Base-by-base conservation (phyloP, 2,329 filamentous ascomycete genomes). In the Botrytis fabae region DNA sequence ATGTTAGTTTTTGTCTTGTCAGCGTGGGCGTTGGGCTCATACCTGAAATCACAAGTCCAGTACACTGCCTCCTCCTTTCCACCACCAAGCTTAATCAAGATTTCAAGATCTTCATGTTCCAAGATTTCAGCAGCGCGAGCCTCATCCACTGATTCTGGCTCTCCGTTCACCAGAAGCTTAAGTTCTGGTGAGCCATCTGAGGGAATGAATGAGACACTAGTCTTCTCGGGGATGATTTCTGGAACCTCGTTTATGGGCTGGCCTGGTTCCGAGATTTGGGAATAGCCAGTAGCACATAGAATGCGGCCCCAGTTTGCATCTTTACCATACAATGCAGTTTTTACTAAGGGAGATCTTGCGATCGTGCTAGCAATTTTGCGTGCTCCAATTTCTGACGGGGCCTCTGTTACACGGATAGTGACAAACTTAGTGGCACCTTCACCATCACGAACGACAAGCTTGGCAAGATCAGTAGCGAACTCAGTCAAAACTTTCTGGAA, bases 231-330 rank as follows among this genome's bases (percentile, higher is more conserved):
- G 0, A 88, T 83, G 70, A 96, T 88, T 63, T 89, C 88, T 1
- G 86, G 84, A 1, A 92, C 89, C 1, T 91, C 89, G 73, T 86
- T 88, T 57, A 85, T 81, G n/a, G 85, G 83, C 78, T 85, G 82
- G 2, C 87, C 88, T 0, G 88, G 89, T 76, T 89, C 87, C 2
- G 86, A 88, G 75, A 91, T 86, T 64, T 90, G 83, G 22, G 89
- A 86, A 81, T 98, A 98, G 4, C 96, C 96, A 7, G 95, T 94
- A 0, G 96, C 95, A 82, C 96, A 98, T 42, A 98, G 87, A 75
- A 99, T 97, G 71, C 96, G 94, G 48, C 96, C 96, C 96, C 96
- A 99, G 85, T 99, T 99, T 28, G 96, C 96, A 81, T 99, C 96
- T 82, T 94, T 94, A 76, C 96, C 96, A 83, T 99, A 99, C 59